Percentiles rank a stretch among this genome's conserved stretches.
phyloP scores from a whole-genome alignment of 2,329 filamentous ascomycete genomes.

The Diaporthe sp. region DNA sequence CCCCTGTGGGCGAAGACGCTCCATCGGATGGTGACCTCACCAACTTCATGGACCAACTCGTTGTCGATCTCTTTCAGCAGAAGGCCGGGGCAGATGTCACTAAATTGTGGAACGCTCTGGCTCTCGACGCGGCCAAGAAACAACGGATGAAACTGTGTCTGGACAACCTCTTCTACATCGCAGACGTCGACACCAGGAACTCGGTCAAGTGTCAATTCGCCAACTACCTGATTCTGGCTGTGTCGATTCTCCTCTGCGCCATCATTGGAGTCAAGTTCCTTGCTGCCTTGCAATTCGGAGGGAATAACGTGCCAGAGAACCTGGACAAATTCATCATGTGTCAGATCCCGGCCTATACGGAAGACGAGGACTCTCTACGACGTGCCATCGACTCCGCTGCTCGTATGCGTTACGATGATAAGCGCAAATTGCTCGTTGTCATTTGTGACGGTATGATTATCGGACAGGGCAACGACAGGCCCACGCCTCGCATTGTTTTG shows the following conservation, averaged over 20 bases:
- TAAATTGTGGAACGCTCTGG: constrained; percentile 81
- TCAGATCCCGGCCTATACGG: constrained; percentile 96
- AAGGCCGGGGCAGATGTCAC: constrained; percentile 83
- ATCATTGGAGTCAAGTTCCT: constrained; percentile 97
- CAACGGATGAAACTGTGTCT: constrained; percentile 82
- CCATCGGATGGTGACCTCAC: constrained; percentile 61
- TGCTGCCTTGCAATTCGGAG: constrained; percentile 92
- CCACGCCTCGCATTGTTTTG: constrained; percentile 93
- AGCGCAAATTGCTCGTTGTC: constrained; percentile 92
- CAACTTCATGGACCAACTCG: constrained; percentile 83
- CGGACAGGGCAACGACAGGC: constrained; percentile 95
- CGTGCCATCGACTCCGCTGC: constrained; percentile 97
- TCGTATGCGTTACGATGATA: constrained; percentile 96
- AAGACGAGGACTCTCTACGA: constrained; percentile 96
- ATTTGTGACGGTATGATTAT: constrained; percentile 99
- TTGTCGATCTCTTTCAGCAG: constrained; percentile 81
- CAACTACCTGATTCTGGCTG: constrained; percentile 86
- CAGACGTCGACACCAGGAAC: constrained; percentile 90
- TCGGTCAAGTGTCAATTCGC: constrained; percentile 88
- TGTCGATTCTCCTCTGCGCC: constrained; percentile 81
- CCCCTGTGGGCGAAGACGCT: constrained; percentile 61
- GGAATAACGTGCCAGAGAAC: constrained; percentile 92
- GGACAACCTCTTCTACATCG: constrained; percentile 94
- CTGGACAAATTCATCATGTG: constrained; percentile 99
- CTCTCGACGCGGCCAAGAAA: constrained; percentile 66